Percentiles rank a stretch among this genome's conserved stretches.
Conservation (phyloP, 164 flowering plant species). For the Piper betle region DNA sequence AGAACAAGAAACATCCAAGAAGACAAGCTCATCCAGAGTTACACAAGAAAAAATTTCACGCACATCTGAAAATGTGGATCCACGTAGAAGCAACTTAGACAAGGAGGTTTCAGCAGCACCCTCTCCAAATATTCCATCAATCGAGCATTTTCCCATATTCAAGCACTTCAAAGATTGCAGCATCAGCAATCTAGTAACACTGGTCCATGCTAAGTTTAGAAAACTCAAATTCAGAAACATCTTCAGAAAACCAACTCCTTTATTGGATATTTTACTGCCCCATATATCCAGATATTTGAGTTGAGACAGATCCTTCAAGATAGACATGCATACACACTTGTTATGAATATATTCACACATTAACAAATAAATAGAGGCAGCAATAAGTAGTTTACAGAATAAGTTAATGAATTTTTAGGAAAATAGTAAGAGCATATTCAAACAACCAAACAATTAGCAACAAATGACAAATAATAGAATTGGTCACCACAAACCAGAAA, state of each 20-base stretch:
- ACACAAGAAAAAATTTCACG: constrained; percentile 28
- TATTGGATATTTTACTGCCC: constrained; percentile 73
- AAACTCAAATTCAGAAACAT: constrained; percentile 47
- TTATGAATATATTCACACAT: neutral
- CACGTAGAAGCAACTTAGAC: constrained; percentile 37
- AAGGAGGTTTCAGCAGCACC: constrained; percentile 29
- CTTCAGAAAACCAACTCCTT: constrained; percentile 38
- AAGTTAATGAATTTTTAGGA: neutral
- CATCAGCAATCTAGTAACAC: constrained; percentile 46
- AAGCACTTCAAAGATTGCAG: constrained; percentile 43
- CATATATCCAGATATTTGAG: constrained; percentile 72
- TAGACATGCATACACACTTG: constrained; percentile 1
- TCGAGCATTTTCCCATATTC: constrained; percentile 73
- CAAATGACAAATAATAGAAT: neutral
- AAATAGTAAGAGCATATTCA: neutral
- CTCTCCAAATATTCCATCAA: constrained; percentile 36
- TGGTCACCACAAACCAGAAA: neutral
- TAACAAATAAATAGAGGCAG: neutral
- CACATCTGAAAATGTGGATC: constrained; percentile 34
- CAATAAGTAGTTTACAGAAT: neutral
- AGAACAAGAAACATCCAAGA: constrained; percentile 51
- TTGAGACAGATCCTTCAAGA: constrained; percentile 46
- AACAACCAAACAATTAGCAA: neutral
- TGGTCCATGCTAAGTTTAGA: constrained; percentile 89
- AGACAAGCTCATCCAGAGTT: constrained; percentile 24